These are phyloP conservation scores for Chaetomiaceae sp. DNA, from an alignment of 2,329 filamentous ascomycete genomes.

Conservation along the genomic window DNA sequence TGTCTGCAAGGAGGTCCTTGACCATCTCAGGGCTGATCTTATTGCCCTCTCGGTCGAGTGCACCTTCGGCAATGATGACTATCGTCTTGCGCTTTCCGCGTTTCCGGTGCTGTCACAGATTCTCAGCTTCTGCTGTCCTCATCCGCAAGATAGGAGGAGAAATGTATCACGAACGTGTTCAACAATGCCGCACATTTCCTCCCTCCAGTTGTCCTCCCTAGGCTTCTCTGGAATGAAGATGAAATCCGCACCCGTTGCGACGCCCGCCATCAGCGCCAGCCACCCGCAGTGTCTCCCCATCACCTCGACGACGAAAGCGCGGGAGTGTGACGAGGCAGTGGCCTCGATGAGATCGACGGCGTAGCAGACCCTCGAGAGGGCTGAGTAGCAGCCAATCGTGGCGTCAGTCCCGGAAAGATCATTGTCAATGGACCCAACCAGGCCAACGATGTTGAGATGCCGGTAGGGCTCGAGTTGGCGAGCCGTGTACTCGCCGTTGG, in stretches of 20 bases:
- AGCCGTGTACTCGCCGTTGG: constrained; percentile 63
- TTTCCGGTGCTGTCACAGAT: constrained; percentile 63
- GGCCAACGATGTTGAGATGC: constrained; percentile 90
- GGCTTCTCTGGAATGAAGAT: constrained; percentile 96
- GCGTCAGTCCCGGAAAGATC: constrained; percentile 96
- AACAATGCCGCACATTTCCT: constrained; percentile 79
- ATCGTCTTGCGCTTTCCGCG: constrained; percentile 96
- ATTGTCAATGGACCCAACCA: constrained; percentile 97
- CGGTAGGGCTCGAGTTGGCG: constrained; percentile 72
- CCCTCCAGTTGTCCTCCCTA: constrained; percentile 78
- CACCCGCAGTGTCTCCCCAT: constrained; percentile 98
- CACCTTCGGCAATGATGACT: constrained; percentile 94
- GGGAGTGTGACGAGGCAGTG: constrained; percentile 87
- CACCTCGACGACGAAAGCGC: constrained; percentile 96
- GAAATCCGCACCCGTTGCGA: constrained; percentile 92
- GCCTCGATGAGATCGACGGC: constrained; percentile 96
- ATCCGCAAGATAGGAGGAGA: not conserved
- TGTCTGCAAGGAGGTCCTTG: constrained; percentile 80
- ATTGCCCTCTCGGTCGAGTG: constrained; percentile 76
- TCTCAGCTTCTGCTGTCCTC: constrained; percentile 8
- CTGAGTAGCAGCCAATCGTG: constrained; percentile 95
- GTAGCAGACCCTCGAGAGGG: constrained; percentile 87
- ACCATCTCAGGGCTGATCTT: constrained; percentile 79
- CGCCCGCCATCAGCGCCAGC: constrained; percentile 93
- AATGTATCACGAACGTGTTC: constrained; percentile 48